Conservation (phyloP, 177 flowering plant species). For the Tripterygium wilfordii region DNA sequence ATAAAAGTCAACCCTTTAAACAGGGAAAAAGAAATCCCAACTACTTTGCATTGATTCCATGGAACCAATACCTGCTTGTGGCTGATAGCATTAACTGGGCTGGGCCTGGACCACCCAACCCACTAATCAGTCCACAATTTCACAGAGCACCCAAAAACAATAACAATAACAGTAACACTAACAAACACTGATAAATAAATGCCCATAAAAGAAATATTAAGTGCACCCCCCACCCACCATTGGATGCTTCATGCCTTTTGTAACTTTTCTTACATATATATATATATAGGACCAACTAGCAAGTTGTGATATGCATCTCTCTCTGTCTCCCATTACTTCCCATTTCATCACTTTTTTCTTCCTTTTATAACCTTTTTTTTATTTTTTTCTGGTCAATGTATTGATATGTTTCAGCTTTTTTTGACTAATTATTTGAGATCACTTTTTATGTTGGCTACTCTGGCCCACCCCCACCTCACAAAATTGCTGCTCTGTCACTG, state of each 20-base stretch:
- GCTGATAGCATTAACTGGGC: not conserved
- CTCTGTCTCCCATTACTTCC: slow-evolving; percentile 7
- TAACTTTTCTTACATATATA: no score
- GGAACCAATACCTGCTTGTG: no score
- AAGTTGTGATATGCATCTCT: not conserved
- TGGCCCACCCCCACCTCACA: slow-evolving; percentile 3
- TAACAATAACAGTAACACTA: no score
- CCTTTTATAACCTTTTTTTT: not conserved
- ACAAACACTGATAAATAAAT: slow-evolving; percentile 4
- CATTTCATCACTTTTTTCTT: not conserved
- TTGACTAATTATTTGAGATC: not conserved
- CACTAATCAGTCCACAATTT: not conserved
- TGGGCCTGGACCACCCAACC: slow-evolving; percentile 8
- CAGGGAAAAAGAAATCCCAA: no score
- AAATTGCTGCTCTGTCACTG: not conserved
- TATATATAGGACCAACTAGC: no score
- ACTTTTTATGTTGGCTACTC: not conserved
- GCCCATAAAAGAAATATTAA: not conserved
- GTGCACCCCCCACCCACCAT: slow-evolving; percentile 13
- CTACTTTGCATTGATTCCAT: no score
- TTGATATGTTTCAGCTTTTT: not conserved
- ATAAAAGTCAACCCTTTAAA: no score
- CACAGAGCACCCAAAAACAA: not conserved
- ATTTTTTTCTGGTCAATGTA: slow-evolving; percentile 10
- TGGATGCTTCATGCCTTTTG: no score